Evolutionary conservation across 257 asterid genomes (phyloP), one percentile per base, ranked within the genome.

Genomic region (Plantago major): DNA sequence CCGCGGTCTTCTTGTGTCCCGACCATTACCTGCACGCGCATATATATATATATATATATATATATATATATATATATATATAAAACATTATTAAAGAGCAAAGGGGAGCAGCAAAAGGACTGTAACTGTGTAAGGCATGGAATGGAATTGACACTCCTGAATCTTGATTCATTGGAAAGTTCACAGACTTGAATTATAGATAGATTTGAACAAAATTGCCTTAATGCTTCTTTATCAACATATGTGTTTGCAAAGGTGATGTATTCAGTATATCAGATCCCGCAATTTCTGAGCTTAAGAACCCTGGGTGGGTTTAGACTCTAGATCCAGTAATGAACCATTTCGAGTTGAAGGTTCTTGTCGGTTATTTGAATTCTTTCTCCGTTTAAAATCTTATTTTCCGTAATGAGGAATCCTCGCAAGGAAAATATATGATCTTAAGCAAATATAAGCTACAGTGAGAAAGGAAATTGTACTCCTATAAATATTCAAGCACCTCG

Each of bases 1-100:
- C 28, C 76, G 79, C 55, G 83, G 70, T 40, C 83, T 59, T 67
- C 81, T 65, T 46, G 76, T 69, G 67, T 55, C 60, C 55, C 71
- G 18, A 14, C 74, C 79, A 64, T 57, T 50, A 54, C 79, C 83
- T 81, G 75, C 52, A 59, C 53, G 18, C 37, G 17, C 48, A 46
- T 13, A 19, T 14, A 55, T 13, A 19, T 14, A 60, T n/a, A n/a
- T n/a, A n/a, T n/a, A n/a, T n/a, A n/a, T n/a, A n/a, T n/a, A n/a
- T n/a, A n/a, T n/a, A n/a, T n/a, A n/a, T n/a, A n/a, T n/a, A n/a
- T n/a, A n/a, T n/a, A n/a, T n/a, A n/a, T n/a, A n/a, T n/a, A n/a
- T n/a, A 0, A 42, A 33, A 33, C 3, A 7, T 33, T 33, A 33
- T 46, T 12, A 16, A 49, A 13, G 10, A 42, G 45, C 42, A 38